These are phyloP conservation scores for Macrocybe gigantea DNA, from an alignment of 768 basidiomycete species.

Conservation along the genomic window DNA sequence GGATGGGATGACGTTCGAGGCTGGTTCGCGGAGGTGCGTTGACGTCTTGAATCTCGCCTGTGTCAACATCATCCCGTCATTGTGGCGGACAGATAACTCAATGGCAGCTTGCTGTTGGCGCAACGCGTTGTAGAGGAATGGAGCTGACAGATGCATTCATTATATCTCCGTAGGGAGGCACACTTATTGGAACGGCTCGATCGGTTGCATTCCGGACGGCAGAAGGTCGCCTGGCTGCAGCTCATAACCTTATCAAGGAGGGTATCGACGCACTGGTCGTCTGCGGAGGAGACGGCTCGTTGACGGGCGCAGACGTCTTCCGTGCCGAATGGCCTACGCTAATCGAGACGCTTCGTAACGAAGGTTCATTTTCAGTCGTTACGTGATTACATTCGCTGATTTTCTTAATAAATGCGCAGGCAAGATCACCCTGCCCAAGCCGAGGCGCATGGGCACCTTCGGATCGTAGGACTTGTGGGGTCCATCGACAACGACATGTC, in stretches of 20 bases:
- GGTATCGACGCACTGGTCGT: conserved; percentile 97
- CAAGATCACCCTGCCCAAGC: conserved; percentile 72
- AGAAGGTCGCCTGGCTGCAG: conserved; percentile 87
- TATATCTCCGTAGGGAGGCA: conserved; percentile 64
- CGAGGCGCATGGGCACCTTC: conserved; percentile 72
- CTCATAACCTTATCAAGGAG: conserved; percentile 88
- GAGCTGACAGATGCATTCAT: too few species aligned
- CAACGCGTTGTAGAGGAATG: too few species aligned
- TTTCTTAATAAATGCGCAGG: conserved; percentile 29
- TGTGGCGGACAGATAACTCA: too few species aligned
- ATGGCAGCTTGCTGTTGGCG: too few species aligned
- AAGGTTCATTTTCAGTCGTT: conserved; percentile 36
- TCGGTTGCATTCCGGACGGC: conserved; percentile 76
- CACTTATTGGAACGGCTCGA: conserved; percentile 90
- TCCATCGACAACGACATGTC: conserved; percentile 99
- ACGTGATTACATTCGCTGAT: conserved; percentile 1
- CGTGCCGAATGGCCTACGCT: conserved; percentile 92
- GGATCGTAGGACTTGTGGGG: conserved; percentile 97
- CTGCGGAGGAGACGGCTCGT: conserved; percentile 94
- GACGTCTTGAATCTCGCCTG: background rate
- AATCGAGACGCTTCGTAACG: conserved; percentile 56
- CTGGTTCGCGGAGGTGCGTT: conserved; percentile 81
- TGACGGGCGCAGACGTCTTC: conserved; percentile 95
- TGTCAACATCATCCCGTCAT: background rate
- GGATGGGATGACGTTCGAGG: conserved; percentile 98